These are phyloP conservation scores for Camellia sinensis DNA, from an alignment of 148 eudicot genomes.

Conservation along the genomic window DNA sequence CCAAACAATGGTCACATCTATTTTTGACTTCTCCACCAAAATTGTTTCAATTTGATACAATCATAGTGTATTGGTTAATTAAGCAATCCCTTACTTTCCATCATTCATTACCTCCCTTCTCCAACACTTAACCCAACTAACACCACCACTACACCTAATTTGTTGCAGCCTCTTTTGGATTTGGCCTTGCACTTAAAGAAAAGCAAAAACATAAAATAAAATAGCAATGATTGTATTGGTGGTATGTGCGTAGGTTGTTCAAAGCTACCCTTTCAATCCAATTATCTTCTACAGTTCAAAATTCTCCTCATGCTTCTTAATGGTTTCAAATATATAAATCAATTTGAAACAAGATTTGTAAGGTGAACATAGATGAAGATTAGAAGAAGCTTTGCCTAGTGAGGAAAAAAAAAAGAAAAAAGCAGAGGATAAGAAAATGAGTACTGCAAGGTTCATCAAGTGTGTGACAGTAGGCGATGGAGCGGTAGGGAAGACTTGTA, in stretches of 20 bases:
- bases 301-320: neutral
- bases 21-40: constrained; percentile 7
- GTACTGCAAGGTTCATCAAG: constrained; percentile 39
- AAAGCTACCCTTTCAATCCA: constrained; percentile 3
- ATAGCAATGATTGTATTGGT: constrained; percentile 17
- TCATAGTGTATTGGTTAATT: constrained; percentile 15
- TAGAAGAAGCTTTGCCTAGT: neutral
- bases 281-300: neutral
- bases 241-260: neutral
- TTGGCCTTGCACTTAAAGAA: constrained; percentile 32
- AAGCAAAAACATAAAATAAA: constrained; percentile 13
- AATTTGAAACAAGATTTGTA: neutral
- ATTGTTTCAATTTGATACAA: neutral
- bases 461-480: constrained; percentile 51
- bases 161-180: neutral
- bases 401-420: neutral
- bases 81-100: constrained; percentile 13
- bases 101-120: constrained; percentile 25
- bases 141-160: constrained; percentile 37
- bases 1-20: too few relatives aligned
- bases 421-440: constrained; percentile 15
- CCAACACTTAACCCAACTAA: constrained; percentile 39
- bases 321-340: neutral
- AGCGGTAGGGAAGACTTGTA: constrained; percentile 45
- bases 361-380: neutral